phyloP scores from a whole-genome alignment of 2,329 filamentous ascomycete genomes.

The Fusarium proliferatum region DNA sequence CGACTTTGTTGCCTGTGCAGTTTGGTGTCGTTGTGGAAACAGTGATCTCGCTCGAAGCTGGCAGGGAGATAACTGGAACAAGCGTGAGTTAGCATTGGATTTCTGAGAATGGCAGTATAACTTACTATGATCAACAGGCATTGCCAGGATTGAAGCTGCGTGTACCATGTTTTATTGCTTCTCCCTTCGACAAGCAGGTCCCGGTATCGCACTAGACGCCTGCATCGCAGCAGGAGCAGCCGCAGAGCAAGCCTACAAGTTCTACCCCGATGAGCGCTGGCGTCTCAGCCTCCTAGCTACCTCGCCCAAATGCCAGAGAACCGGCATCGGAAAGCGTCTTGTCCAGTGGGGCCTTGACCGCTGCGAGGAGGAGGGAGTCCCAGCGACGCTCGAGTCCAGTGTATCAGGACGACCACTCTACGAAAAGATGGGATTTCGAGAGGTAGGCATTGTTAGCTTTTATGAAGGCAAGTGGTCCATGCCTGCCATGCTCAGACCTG shows the following conservation, averaged over 20 bases:
- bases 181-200: background rate
- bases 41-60: slow-evolving; percentile 24
- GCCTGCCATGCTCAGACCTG: slow-evolving; percentile 15
- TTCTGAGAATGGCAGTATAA: rapidly evolving
- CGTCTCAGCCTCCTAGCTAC: slow-evolving; percentile 18
- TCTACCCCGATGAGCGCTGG: slow-evolving; percentile 25
- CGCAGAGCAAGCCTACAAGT: background rate
- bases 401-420: background rate
- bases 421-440: slow-evolving; percentile 19
- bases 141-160: background rate
- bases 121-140: background rate
- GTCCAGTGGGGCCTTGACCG: slow-evolving; percentile 26
- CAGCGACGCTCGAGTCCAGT: slow-evolving; percentile 18
- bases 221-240: background rate
- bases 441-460: background rate
- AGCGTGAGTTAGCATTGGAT: background rate
- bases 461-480: background rate
- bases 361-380: slow-evolving; percentile 17
- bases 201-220: background rate
- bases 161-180: background rate
- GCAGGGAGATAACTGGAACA: slow-evolving; percentile 32
- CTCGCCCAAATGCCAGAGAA: slow-evolving; percentile 17
- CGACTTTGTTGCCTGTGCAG: slow-evolving; percentile 18
- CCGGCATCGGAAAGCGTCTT: slow-evolving; percentile 17
- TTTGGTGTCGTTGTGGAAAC: slow-evolving; percentile 20